Evolutionary conservation across 441 rosid species (phyloP).

Genomic region (Flueggea neowawraea): DNA sequence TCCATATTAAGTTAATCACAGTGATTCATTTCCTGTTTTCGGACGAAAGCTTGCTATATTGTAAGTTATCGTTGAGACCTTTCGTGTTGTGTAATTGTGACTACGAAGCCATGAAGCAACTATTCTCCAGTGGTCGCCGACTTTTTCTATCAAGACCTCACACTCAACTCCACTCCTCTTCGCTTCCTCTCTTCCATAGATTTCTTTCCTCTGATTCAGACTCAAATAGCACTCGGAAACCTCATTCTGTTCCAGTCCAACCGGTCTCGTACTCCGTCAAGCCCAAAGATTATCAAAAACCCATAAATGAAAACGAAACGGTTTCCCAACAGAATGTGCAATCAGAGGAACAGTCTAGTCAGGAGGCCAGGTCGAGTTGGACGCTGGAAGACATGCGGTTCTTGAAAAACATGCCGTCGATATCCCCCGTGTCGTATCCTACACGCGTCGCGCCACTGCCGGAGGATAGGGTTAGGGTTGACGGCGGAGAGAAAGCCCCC

Average conservation of each 20-base stretch:
- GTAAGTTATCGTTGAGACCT: no score
- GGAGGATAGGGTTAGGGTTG: slow-evolving; percentile 40
- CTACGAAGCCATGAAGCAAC: slow-evolving; percentile 35
- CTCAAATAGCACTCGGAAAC: slow-evolving; percentile 15
- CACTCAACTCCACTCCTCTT: slow-evolving; percentile 24
- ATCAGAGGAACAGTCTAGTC: no score
- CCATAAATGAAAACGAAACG: slow-evolving; percentile 12
- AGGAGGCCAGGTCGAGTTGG: slow-evolving; percentile 32
- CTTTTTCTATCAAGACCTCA: slow-evolving; percentile 27
- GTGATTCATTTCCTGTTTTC: no score
- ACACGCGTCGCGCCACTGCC: slow-evolving; percentile 88
- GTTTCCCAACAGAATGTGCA: no score
- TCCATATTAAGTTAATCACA: no score
- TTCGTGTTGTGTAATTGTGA: no score
- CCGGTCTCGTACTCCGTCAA: slow-evolving; percentile 64
- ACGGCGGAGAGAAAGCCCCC: slow-evolving; percentile 5
- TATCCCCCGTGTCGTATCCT: slow-evolving; percentile 73
- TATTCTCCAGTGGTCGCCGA: slow-evolving; percentile 55
- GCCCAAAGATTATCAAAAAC: slow-evolving; percentile 30
- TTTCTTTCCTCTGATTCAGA: slow-evolving; percentile 36
- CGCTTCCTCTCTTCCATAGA: slow-evolving; percentile 22
- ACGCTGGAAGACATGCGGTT: slow-evolving; percentile 80
- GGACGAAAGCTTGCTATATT: no score
- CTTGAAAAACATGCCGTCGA: slow-evolving; percentile 51
- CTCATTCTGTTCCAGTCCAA: slow-evolving; percentile 35